Base-by-base conservation (phyloP, 2,329 filamentous ascomycete species). In the Trichoderma sp. region DNA sequence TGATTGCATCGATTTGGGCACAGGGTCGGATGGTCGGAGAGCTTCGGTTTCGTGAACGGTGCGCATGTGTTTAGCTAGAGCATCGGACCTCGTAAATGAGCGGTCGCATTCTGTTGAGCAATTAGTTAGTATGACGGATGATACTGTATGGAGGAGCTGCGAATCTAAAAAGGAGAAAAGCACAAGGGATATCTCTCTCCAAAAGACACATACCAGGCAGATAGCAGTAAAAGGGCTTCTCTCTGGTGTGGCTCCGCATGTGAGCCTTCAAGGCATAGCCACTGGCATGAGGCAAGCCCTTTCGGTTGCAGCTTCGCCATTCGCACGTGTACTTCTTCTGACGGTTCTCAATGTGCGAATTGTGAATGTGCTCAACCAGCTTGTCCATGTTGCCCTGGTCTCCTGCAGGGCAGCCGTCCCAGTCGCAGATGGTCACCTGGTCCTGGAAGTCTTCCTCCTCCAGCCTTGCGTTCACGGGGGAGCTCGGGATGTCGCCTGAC, bases 261-360 rank as follows among this genome's bases (percentile, higher is more conserved):
- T 99, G 96, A 11, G 96, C 96, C 81, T 97, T 95, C 74, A 99
- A 84, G 5, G 96, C 96, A 83, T 99, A 99, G 3, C 94, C 96
- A 78, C 94, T 97, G 1, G 95, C 95, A 82, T 99, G 96, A 21
- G 93, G 91, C 82, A 96, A 90, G 73, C 94, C 94, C 84, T 97
- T 98, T 73, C 95, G 86, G 68, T 87, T 88, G 81, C 96, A 99
- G 75, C 95, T 95, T 73, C 89, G 90, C 96, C 96, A 99, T 83
- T 98, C 95, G 83, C 96, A 99, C n/a, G 93, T 94, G 81, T 98
- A 98, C 81, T 96, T 97, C 83, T 97, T 97, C 83, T 96, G 93
- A 70, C 95, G 90, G 73, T 91, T 93, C 79, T 96, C 94, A 78
- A 98, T 97, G 82, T 99, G 96, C 72, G 95, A 93, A 78, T 94